Percentiles rank a stretch among this genome's conserved stretches.
phyloP scores from a whole-genome alignment of 176 grass and related monocot genomes.

The Melocanna baccifera region DNA sequence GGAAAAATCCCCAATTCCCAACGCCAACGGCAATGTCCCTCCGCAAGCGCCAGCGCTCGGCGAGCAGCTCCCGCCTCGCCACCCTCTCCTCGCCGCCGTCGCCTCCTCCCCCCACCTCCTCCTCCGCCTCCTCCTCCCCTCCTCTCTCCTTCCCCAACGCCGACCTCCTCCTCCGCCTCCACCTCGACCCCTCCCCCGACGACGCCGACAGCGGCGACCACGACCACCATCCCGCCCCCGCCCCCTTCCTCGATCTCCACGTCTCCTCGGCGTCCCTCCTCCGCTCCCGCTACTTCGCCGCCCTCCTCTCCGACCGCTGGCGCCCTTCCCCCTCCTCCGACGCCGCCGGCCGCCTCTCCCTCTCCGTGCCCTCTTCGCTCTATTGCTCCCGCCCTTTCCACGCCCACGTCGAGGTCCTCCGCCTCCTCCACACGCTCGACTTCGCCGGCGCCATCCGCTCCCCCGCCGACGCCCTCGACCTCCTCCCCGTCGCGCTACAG shows the following conservation, averaged over 20 bases:
- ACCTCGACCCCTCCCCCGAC: constrained; percentile 30
- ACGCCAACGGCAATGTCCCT: constrained; percentile 48
- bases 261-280: constrained; percentile 49
- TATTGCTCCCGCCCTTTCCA: constrained; percentile 40
- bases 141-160: constrained; percentile 43
- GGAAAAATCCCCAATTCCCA: background rate
- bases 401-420: constrained; percentile 48
- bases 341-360: background rate
- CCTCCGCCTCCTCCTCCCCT: constrained; percentile 6
- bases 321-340: constrained; percentile 23
- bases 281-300: constrained; percentile 58
- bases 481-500: constrained; percentile 56
- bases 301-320: constrained; percentile 55
- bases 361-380: background rate
- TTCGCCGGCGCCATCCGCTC: constrained; percentile 45
- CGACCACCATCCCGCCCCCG: background rate
- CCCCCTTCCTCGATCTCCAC: constrained; percentile 45
- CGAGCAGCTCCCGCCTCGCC: constrained; percentile 55
- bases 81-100: constrained; percentile 31
- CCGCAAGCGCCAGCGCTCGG: constrained; percentile 72
- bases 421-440: constrained; percentile 66
- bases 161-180: constrained; percentile 64
- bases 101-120: background rate
- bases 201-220: background rate
- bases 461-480: constrained; percentile 49